Evolutionary conservation across 2,329 filamentous ascomycete species (phyloP), one percentile per base, ranked within the genome.

Genomic region (Cercospora sp.): DNA sequence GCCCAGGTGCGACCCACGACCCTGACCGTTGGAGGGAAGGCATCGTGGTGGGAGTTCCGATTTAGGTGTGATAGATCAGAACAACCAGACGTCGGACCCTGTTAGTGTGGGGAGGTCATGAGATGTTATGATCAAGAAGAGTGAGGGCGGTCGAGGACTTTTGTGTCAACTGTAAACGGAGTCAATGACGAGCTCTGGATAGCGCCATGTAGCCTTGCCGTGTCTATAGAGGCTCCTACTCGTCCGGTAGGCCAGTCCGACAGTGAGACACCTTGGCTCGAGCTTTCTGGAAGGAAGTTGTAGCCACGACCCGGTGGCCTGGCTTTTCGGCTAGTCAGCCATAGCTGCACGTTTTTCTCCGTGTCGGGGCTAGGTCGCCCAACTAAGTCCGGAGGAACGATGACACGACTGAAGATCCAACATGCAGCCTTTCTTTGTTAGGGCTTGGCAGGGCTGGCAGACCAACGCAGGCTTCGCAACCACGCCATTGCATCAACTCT

Each of bases 1-100:
- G 53, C n/a, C 66, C 65, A 7, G 66, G 64, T 12, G 57, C 26
- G 34, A 28, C 53, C 67, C 65, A 69, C 30, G 71, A 71, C 40
- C 66, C 61, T 9, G 58, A 26, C 40, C 60, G 58, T 24, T 66
- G 64, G 9, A 64, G 21, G 26, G 53, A 26, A 16, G 64, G 34
- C 66, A 63, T 57, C 59, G n/a, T 51, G 43, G 34, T 37, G 61
- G 32, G 59, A 63, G 49, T 59, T 34, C 45, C 55, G 66, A 65
- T 59, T n/a, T 10, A 37, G 16, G 21, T 26, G 26, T 13, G 62
- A 66, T 58, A 30, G 28, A 34, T 62, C 57, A 58, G 63, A 65
- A 62, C 57, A 58, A 49, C 63, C 61, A 61, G 63, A 58, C 24
- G 51, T 24, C 32, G 21, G 13, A 51, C 26, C 43, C 53, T 60